A percentile compares a stretch with the other conserved stretches of the same genome.
phyloP scores from a whole-genome alignment of 2,329 filamentous ascomycete genomes.

The Alternaria arborescens region DNA sequence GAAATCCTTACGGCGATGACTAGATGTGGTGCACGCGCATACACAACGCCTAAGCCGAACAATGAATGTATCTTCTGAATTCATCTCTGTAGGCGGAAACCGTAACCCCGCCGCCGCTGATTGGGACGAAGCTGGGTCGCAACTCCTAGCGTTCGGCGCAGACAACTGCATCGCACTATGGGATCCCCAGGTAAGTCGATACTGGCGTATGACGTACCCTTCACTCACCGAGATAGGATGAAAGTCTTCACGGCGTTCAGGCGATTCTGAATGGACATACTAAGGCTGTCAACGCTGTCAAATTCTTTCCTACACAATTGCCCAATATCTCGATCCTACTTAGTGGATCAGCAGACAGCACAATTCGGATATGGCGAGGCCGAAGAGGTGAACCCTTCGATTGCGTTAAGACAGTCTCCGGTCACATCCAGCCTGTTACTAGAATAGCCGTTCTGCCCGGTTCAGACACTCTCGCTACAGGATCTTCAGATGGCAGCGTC shows the following conservation, averaged over 20 bases:
- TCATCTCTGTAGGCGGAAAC: conserved; percentile 84
- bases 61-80: conserved; percentile 53
- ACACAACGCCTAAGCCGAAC: conserved; percentile 26
- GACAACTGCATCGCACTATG: conserved; percentile 90
- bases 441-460: conserved; percentile 59
- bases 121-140: conserved; percentile 73
- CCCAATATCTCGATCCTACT: conserved; percentile 68
- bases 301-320: conserved; percentile 70
- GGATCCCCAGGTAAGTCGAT: conserved; percentile 74
- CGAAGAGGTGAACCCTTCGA: conserved; percentile 48
- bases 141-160: conserved; percentile 85
- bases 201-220: not conserved
- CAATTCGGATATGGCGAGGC: conserved; percentile 69
- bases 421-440: conserved; percentile 80
- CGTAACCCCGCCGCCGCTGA: conserved; percentile 88
- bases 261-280: conserved; percentile 77
- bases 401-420: conserved; percentile 62
- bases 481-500: conserved; percentile 69
- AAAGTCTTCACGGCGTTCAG: conserved; percentile 65
- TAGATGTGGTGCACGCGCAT: conserved; percentile 24
- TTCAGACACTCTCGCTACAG: conserved; percentile 63
- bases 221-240: conserved; percentile 49
- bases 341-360: conserved; percentile 83
- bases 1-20: conserved; percentile 40
- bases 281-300: conserved; percentile 82